phyloP scores from a whole-genome alignment of 2,329 filamentous ascomycete genomes.

The Microsporum ferrugineum region DNA sequence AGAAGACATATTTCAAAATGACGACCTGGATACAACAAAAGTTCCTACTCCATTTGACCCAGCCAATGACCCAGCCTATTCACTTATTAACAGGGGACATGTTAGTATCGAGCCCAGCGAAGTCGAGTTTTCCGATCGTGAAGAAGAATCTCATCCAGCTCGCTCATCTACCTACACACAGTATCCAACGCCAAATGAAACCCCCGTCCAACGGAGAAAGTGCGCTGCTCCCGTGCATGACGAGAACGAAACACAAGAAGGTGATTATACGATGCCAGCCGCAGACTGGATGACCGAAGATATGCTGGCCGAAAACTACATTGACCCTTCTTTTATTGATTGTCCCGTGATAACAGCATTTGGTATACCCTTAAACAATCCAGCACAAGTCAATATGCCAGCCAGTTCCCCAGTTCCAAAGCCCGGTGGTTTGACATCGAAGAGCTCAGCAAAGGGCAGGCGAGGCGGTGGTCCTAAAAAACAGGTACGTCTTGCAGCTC shows the following conservation, averaged over 20 bases:
- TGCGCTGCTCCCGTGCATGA: background rate
- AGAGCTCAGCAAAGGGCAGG: background rate
- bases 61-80: background rate
- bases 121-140: background rate
- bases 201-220: background rate
- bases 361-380: background rate
- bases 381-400: background rate
- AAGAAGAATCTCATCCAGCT: background rate
- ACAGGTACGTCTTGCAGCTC: constrained; percentile 1
- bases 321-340: background rate
- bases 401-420: background rate
- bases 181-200: background rate
- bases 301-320: background rate
- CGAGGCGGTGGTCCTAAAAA: background rate
- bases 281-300: background rate
- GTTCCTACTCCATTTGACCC: background rate
- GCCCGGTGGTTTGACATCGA: background rate
- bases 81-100: background rate
- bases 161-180: background rate
- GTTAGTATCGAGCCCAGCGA: background rate
- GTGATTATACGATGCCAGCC: background rate
- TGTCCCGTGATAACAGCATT: too few species aligned
- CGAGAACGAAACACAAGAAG: background rate
- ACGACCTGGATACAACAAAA: background rate
- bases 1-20: background rate